Evolutionary conservation across 1,139 yeast species (phyloP), one percentile per base, ranked within the genome.

Genomic region (Arxiozyma slooffiae): DNA sequence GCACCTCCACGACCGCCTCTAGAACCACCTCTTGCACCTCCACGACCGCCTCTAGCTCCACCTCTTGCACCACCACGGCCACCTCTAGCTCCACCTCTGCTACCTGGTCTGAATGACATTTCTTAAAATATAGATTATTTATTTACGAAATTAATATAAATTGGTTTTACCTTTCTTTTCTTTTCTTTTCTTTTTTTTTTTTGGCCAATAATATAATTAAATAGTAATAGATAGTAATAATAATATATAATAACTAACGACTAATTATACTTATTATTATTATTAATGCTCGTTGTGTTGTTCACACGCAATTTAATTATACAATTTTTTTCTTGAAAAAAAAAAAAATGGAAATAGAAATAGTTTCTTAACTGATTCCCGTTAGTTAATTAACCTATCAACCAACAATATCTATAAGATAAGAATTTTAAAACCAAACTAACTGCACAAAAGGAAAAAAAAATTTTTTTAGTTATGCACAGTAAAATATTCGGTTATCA

Each of bases 21-120:
- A n/a, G n/a, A n/a, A n/a, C n/a, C n/a, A n/a, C n/a, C n/a, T n/a
- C n/a, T n/a, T n/a, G n/a, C n/a, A n/a, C n/a, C n/a, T n/a, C n/a
- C n/a, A n/a, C n/a, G n/a, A n/a, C n/a, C n/a, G n/a, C n/a, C n/a
- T n/a, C n/a, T n/a, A n/a, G n/a, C n/a, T n/a, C n/a, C n/a, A n/a
- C n/a, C n/a, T n/a, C n/a, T n/a, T n/a, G n/a, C n/a, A 43, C 68
- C 67, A 50, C 74, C 72, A 37, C 69, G 57, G 53, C 69, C 67
- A 50, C 74, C 72, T 36, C 70, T 57, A 53, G 66, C 63, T 51
- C 75, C 75, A 55, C 74, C 71, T 52, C 71, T 71, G 46, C 76
- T 73, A 59, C 78, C 77, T 62, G 76, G 79, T 71, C 77, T 74
- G 68, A 74, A 75, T 60, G 80, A 81, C 82, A 77, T 76, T 67